These are phyloP conservation scores for Coffea eugenioides DNA, from an alignment of 257 asterid species.

Conservation along the genomic window DNA sequence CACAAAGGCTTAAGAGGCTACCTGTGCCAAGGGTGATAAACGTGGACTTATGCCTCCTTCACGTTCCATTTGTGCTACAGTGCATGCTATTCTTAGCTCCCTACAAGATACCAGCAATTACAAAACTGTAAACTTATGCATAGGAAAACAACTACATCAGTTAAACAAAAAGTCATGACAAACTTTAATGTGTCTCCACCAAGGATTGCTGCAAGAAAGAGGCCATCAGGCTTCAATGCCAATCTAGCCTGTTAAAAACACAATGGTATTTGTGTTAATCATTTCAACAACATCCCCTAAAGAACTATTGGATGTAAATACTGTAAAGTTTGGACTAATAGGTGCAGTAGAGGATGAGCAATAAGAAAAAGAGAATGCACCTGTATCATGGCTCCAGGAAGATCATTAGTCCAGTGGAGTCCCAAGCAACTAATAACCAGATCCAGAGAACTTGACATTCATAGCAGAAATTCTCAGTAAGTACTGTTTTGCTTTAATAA, in stretches of 20 bases:
- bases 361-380: constrained; percentile 31
- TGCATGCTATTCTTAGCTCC: constrained; percentile 94
- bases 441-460: constrained; percentile 68
- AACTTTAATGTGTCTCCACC: constrained; percentile 96
- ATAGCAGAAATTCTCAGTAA: constrained; percentile 6
- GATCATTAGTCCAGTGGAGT: constrained; percentile 98
- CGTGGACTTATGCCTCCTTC: constrained; percentile 98
- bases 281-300: constrained; percentile 1
- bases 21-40: constrained; percentile 95
- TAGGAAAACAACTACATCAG: constrained; percentile 2
- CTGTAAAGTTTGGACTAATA: neutral
- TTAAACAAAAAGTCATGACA: neutral
- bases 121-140: neutral
- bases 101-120: constrained; percentile 33
- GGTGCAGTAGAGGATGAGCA: neutral
- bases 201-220: constrained; percentile 88
- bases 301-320: neutral
- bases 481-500: neutral
- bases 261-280: constrained; percentile 11
- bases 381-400: constrained; percentile 99
- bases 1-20: constrained; percentile 24
- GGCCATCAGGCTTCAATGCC: constrained; percentile 96
- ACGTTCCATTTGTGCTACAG: constrained; percentile 94
- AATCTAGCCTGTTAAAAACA: constrained; percentile 68
- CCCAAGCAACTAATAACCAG: constrained; percentile 88